Base-by-base conservation (phyloP, 2,329 filamentous ascomycete species). In the Xylariaceae sp. region DNA sequence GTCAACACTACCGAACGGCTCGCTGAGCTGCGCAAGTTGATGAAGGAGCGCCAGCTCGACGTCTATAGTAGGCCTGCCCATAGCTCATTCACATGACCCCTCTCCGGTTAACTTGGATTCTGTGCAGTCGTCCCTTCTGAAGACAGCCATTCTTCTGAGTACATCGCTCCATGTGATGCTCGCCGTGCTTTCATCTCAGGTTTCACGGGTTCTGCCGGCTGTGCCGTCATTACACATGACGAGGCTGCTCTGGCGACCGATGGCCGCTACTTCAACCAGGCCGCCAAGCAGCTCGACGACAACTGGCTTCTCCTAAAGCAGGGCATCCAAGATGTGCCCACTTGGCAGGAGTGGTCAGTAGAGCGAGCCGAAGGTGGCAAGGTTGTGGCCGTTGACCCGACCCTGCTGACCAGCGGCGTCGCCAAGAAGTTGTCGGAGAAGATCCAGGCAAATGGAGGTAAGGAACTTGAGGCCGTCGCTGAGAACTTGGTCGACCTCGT, bases 241-340 rank as follows among this genome's bases (percentile, higher is more conserved):
- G 92, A 92, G 74, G 94, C 94, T 13, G 90, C 91, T 11, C 78
- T 99, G 59, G 91, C 94, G 10, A 99, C 94, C 35, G 94, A 99
- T 73, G 94, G 94, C 35, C 88, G 94, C 65, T 99, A 99, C 76
- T 99, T 97, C 81, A 97, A 96, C 77, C 94, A 99, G 75, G 94
- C 94, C 30, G 80, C 86, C 63, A 90, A 92, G 69, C 91, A 99
- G 74, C 84, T 99, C 35, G 94, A 97, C 73, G 77, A 76, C 69
- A 97, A 97, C 74, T 99, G 94, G 94, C 79, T 84, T 53, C 80
- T 99, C 47, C 79, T 99, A 62, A 99, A 97, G 78, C 91, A 96
- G 70, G 94, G 94, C 4, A 80, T 96, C 52, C 90, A 94, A 71
- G 91, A 96, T 74, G 92, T 97, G 8, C 93, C 91, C 1, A 97